Conservation (phyloP, 257 asterid species). For the Solanum chiquidenum region DNA sequence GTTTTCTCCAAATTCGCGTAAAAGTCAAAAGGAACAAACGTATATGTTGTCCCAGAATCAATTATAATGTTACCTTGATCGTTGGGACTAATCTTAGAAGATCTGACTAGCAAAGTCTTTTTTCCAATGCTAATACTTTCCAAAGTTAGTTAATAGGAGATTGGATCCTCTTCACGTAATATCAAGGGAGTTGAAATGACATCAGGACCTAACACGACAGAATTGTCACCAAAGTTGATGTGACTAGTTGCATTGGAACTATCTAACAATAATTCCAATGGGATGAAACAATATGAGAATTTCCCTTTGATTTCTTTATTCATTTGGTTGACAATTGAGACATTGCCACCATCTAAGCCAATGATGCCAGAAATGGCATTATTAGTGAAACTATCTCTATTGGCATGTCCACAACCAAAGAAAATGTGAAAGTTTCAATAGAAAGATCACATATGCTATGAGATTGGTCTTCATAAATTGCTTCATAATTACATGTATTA, state of each 20-base stretch:
- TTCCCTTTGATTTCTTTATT: neutral
- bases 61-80: conserved; percentile 10
- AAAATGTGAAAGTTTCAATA: too few relatives aligned
- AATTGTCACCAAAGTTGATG: conserved; percentile 1
- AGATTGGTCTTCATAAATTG: too few relatives aligned
- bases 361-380: neutral
- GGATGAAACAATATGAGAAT: conserved; percentile 5
- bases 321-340: conserved; percentile 3
- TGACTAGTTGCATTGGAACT: neutral
- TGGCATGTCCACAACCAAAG: conserved; percentile 10
- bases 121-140: neutral
- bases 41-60: conserved; percentile 9
- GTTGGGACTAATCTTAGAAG: neutral
- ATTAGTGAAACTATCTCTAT: neutral
- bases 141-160: neutral
- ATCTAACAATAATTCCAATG: too few relatives aligned
- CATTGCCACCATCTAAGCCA: conserved; percentile 3
- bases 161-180: neutral
- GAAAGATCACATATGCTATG: too few relatives aligned
- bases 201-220: neutral
- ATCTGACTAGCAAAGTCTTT: neutral
- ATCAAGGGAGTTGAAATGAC: conserved; percentile 11
- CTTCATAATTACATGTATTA: too few relatives aligned
- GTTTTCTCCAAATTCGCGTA: neutral
- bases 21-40: neutral